These are phyloP conservation scores for Eimeria brunetti DNA, from an alignment of 169 alveolate species.

Conservation along the genomic window DNA sequence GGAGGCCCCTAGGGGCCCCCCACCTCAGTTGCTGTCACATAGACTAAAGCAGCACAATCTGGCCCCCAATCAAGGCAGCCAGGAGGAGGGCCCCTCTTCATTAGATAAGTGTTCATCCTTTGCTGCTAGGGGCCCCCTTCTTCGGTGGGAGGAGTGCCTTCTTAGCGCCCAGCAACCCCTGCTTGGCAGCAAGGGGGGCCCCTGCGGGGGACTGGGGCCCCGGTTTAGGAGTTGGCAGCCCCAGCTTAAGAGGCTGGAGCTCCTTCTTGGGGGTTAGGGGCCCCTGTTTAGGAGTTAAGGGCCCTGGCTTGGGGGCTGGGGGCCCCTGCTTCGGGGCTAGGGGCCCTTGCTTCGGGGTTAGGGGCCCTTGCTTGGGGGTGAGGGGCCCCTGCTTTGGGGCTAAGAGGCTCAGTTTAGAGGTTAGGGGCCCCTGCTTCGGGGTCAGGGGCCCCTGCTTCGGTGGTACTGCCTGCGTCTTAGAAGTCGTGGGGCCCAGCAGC, in stretches of 20 bases:
- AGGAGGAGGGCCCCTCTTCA: not conserved
- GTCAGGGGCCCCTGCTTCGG: not conserved
- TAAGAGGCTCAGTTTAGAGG: not conserved
- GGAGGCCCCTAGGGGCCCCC: constrained; percentile 4
- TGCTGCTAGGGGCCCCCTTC: not conserved
- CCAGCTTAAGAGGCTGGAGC: not conserved
- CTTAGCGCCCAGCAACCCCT: not conserved
- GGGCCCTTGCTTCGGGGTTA: not conserved
- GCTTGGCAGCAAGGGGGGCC: not conserved
- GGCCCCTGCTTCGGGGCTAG: not conserved
- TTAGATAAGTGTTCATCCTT: not conserved
- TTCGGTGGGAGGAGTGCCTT: not conserved
- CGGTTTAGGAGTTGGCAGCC: not conserved
- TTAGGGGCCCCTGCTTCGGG: not conserved
- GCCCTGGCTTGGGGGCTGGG: not conserved
- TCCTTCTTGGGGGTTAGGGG: not conserved
- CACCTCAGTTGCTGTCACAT: not conserved
- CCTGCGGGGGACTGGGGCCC: too few species aligned
- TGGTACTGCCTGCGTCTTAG: not conserved
- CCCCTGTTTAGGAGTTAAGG: constrained; percentile 3
- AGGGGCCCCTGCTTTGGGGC: constrained; percentile 3
- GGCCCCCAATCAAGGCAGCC: not conserved
- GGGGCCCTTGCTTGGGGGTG: not conserved
- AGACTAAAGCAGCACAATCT: too few species aligned
- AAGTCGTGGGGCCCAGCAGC: not conserved